A percentile compares a stretch with the other conserved stretches of the same genome.
Evolutionary conservation across 768 basidiomycete species (phyloP).

Genomic region (Omphalotus guepiniiformis): DNA sequence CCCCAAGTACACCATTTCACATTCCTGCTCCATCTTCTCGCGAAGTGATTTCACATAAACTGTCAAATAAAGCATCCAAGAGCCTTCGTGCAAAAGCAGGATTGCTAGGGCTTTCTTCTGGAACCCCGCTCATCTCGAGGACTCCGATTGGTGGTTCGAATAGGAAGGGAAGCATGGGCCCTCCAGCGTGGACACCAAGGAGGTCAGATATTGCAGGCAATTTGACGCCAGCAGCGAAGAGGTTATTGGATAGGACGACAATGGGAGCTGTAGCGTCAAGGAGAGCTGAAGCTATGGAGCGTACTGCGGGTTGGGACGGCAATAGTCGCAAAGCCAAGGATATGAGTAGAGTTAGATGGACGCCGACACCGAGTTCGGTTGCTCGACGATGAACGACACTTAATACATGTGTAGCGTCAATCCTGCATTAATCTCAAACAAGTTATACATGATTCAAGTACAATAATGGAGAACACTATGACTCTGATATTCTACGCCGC

Average conservation of each 20-base stretch:
- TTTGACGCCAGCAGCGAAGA: slow-evolving; percentile 82
- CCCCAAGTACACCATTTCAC: slow-evolving; percentile 67
- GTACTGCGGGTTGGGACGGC: slow-evolving; percentile 52
- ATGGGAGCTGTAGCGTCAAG: slow-evolving; percentile 58
- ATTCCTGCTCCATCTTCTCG: slow-evolving; percentile 74
- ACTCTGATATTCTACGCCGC: slow-evolving; percentile 48
- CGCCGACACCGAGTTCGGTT: slow-evolving; percentile 59
- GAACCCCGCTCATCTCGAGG: slow-evolving; percentile 34
- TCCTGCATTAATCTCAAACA: neutral
- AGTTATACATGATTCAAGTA: slow-evolving; percentile 7
- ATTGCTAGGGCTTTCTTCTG: slow-evolving; percentile 41
- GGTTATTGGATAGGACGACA: slow-evolving; percentile 70
- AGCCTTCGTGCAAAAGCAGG: slow-evolving; percentile 76
- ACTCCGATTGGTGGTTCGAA: slow-evolving; percentile 25
- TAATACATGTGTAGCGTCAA: neutral
- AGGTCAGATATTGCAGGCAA: slow-evolving; percentile 71
- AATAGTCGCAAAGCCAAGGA: slow-evolving; percentile 52
- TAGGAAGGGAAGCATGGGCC: slow-evolving; percentile 63
- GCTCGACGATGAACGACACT: slow-evolving; percentile 25
- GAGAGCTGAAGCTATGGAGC: slow-evolving; percentile 67
- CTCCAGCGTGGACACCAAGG: slow-evolving; percentile 69
- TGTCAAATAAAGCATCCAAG: slow-evolving; percentile 79
- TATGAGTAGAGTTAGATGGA: slow-evolving; percentile 68
- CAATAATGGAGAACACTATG: slow-evolving; percentile 18
- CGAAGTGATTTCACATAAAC: slow-evolving; percentile 75